Percentiles rank a stretch among this genome's conserved stretches.
phyloP scores from a whole-genome alignment of 2,329 filamentous ascomycete genomes.

The Aureobasidium sp. region DNA sequence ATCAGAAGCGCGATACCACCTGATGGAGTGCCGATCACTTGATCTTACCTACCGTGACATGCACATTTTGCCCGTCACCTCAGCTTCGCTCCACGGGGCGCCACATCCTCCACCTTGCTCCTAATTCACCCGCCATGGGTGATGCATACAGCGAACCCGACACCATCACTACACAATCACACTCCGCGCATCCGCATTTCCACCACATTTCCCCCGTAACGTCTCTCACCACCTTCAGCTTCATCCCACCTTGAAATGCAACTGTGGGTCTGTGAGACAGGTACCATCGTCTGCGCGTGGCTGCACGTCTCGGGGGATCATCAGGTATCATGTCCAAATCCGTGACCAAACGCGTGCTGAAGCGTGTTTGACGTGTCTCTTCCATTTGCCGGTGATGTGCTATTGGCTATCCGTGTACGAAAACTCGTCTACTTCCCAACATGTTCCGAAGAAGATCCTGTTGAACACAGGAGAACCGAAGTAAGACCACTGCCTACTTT shows the following conservation, averaged over 20 bases:
- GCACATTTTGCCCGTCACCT: not conserved
- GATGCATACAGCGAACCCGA: not conserved
- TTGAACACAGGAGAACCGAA: slow-evolving; percentile 3
- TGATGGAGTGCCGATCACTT: not conserved
- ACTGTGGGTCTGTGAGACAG: not conserved
- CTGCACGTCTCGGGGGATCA: slow-evolving; percentile 6
- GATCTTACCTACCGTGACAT: not conserved
- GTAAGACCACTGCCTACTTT: slow-evolving; percentile 6
- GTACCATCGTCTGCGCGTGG: not conserved
- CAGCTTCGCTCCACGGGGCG: not conserved
- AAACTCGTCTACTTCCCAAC: not conserved
- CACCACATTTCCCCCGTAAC: slow-evolving; percentile 3
- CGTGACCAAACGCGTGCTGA: not conserved
- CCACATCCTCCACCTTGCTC: not conserved
- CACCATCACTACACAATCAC: not conserved
- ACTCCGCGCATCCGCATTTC: slow-evolving; percentile 5
- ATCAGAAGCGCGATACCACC: not conserved
- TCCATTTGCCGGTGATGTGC: not conserved
- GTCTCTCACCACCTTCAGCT: not conserved
- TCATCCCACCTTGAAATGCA: not conserved
- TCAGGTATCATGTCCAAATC: not conserved
- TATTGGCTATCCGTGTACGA: not conserved
- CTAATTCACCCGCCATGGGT: not conserved
- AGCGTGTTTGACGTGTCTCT: not conserved
- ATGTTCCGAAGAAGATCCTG: slow-evolving; percentile 8